Evolutionary conservation across 306 rosid genomes (phyloP).

Genomic region (Medicago lupulina): DNA sequence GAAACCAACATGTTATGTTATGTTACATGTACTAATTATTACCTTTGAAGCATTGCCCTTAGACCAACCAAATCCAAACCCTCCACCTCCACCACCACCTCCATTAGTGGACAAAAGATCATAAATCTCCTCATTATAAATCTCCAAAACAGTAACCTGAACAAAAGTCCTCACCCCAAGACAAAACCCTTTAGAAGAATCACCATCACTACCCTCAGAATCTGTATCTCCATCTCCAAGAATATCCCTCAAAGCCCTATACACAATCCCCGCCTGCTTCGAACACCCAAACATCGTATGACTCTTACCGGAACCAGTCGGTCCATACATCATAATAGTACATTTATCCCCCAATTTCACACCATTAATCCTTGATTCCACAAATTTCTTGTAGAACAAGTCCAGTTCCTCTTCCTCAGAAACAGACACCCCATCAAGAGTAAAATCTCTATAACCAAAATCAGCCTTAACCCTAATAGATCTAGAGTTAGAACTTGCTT

Average conservation of each 20-base stretch:
- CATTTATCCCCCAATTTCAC: slow-evolving; percentile 89
- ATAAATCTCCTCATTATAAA: slow-evolving; percentile 94
- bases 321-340: slow-evolving; percentile 97
- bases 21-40: slow-evolving; percentile 27
- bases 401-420: slow-evolving; percentile 88
- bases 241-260: slow-evolving; percentile 81
- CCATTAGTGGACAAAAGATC: slow-evolving; percentile 76
- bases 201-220: slow-evolving; percentile 41
- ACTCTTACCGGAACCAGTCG: slow-evolving; percentile 98
- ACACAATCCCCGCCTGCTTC: slow-evolving; percentile 92
- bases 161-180: slow-evolving; percentile 70
- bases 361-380: slow-evolving; percentile 75
- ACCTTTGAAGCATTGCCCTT: slow-evolving; percentile 86
- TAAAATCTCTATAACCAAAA: slow-evolving; percentile 91
- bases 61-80: slow-evolving; percentile 88
- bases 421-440: slow-evolving; percentile 88
- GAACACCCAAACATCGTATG: slow-evolving; percentile 93
- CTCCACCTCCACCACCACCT: slow-evolving; percentile 66
- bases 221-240: slow-evolving; percentile 69
- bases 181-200: slow-evolving; percentile 42
- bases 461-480: slow-evolving; percentile 82
- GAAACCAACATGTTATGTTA: background rate
- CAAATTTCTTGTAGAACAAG: slow-evolving; percentile 70
- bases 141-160: slow-evolving; percentile 94
- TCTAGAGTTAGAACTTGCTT: slow-evolving; percentile 56